Base-by-base conservation (phyloP, 768 basidiomycete species). In the Termitomyces titanicus region DNA sequence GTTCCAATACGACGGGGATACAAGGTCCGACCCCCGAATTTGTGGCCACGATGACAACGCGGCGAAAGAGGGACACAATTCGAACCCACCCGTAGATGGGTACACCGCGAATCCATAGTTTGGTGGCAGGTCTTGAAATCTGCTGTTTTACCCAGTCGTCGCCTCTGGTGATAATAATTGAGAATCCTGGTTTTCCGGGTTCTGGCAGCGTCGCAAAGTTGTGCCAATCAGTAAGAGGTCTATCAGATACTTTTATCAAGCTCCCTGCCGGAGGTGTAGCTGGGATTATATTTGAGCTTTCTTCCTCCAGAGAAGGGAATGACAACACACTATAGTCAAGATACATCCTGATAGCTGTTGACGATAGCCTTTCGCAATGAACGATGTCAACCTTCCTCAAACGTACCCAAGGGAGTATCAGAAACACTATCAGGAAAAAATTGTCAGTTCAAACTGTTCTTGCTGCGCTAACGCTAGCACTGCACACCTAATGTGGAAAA, bases 91-190 rank as follows among this genome's bases (percentile, higher is more conserved):
- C 81, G 58, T 74, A 80, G 20, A 78, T 78, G 7, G 83, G 81
- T 24, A 80, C 72, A 10, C 83, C 83, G 47, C 83, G 79, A 18
- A 83, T 77, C 81, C 81, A 86, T 27, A 86, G 63, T 51, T 77
- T 56, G 25, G 70, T 76, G 0, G 83, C 81, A 7, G 83, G 82
- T 43, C 81, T 72, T n/a, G 56, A 64, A 52, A 84, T 84, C 58
- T 78, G 71, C 55, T 79, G 75, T 31, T 66, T 67, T 1, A 83
- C 84, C 83, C 83, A 84, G 62, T 84, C 83, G 34, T 83, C 83
- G 24, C 83, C 83, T 46, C 68, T 74, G 29, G 79, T 81, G 10
- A 84, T 78, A 29, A 85, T 77, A 18, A 82, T 72, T 2, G 83
- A 84, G 62, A 77, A 85, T 0, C 79, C 80, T 44, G 69, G 72